These are phyloP conservation scores for Diutina ranongensis DNA, from an alignment of 1,139 yeast species.

Conservation along the genomic window DNA sequence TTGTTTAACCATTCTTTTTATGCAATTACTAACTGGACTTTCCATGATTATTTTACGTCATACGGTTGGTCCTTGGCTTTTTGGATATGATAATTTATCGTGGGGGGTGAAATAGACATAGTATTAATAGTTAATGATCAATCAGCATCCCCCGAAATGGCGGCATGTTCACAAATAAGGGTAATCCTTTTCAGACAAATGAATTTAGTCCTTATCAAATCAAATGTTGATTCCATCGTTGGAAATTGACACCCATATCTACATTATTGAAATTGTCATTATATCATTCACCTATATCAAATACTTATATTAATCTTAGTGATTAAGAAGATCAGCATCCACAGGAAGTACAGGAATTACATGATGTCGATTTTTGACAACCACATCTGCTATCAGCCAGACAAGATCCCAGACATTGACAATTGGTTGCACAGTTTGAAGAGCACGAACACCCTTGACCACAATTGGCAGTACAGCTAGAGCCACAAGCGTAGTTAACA, in stretches of 20 bases:
- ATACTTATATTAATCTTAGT: too few species aligned
- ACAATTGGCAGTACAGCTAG: not conserved
- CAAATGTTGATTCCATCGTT: too few species aligned
- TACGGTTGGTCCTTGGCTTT: constrained; percentile 72
- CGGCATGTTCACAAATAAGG: too few species aligned
- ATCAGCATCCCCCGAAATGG: too few species aligned
- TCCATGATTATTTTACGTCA: constrained; percentile 66
- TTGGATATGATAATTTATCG: constrained; percentile 75
- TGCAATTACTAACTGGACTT: constrained; percentile 60
- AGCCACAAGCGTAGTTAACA: constrained; percentile 3
- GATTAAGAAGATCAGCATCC: too few species aligned
- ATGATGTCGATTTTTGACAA: too few species aligned
- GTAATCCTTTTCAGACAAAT: too few species aligned
- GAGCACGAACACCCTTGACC: not conserved
- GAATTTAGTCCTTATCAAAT: too few species aligned
- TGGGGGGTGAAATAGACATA: constrained; percentile 23
- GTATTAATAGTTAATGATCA: not conserved
- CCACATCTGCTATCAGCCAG: constrained; percentile 1
- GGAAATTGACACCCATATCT: too few species aligned
- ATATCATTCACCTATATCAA: too few species aligned
- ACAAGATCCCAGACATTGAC: not conserved
- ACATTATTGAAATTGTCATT: too few species aligned
- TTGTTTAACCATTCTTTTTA: constrained; percentile 42
- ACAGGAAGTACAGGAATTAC: too few species aligned
- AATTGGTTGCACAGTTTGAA: not conserved